Evolutionary conservation across 108 stramenopile species (phyloP), one percentile per base, ranked within the genome.

Genomic region (Aureococcus anophagefferens): DNA sequence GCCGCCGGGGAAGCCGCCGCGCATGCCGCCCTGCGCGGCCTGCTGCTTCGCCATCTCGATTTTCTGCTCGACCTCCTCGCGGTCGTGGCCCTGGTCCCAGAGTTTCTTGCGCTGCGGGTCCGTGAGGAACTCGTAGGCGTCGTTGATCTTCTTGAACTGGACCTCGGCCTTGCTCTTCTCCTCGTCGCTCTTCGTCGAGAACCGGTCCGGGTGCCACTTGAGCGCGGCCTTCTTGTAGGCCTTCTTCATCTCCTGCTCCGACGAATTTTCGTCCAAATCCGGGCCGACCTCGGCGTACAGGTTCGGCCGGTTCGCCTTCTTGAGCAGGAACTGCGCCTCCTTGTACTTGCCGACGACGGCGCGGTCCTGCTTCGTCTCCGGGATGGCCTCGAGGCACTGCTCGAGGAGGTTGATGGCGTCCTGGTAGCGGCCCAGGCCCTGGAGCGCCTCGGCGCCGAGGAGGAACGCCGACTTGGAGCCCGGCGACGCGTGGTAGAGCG

Each of bases 141-240:
- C 77, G 35, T 68, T 68, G 44, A 81, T 51, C 21, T 68, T 67
- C 74, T 81, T 74, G 68, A 81, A 75, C 73, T 62, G 69, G 16
- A n/a, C 67, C 62, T 77, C 80, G 21, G 80, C 80, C 44, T 74
- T 46, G 37, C 68, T 69, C 62, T 75, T 63, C 65, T 81, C 77
- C 62, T 68, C 69, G 28, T 77, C 80, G 28, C 21, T 0, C 74
- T 77, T 78, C 46, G 18, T 0, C n/a, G 74, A 65, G 34, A 46
- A 65, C 21, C 70, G 59, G 46, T 81, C 80, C 14, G 80, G 80
- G 73, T 81, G 80, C 46, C 69, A 78, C 65, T 62, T 46, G 25
- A 77, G 44, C 14, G 80, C 77, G 9, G 25, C 21, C 72, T 76
- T 78, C 35, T 68, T 40, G 63, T 81, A 81, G 21, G 77, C 80